phyloP scores from a whole-genome alignment of 768 basidiomycete species.

The Hygrophoropsis aurantiaca region DNA sequence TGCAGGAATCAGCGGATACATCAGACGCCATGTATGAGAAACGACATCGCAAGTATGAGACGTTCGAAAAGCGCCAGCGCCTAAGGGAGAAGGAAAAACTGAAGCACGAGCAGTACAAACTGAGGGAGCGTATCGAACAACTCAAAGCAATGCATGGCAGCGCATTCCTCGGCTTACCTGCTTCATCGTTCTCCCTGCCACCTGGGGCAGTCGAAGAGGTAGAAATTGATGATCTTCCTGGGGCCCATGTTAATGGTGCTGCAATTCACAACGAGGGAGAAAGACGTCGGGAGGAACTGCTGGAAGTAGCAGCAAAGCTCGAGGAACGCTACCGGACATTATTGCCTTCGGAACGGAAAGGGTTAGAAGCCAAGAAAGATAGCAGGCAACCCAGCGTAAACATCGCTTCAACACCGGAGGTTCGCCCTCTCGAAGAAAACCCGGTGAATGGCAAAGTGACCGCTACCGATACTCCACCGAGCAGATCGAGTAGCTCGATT shows the following conservation, averaged over 20 bases:
- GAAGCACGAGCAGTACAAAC: constrained; percentile 88
- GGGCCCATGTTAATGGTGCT: constrained; percentile 36
- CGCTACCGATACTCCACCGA: constrained; percentile 9
- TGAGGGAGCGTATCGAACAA: constrained; percentile 87
- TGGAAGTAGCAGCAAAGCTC: constrained; percentile 61
- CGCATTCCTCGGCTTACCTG: constrained; percentile 65
- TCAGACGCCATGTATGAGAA: constrained; percentile 81
- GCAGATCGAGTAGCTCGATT: constrained; percentile 20
- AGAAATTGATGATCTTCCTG: constrained; percentile 29
- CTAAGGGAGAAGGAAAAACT: constrained; percentile 90
- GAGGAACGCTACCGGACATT: constrained; percentile 77
- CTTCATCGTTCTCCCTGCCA: constrained; percentile 51
- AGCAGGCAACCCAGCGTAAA: constrained; percentile 15
- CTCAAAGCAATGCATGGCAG: constrained; percentile 69
- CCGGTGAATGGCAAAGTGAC: constrained; percentile 8
- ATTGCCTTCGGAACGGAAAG: constrained; percentile 61
- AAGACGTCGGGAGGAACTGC: constrained; percentile 70
- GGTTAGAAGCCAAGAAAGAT: constrained; percentile 29
- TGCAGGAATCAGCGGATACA: constrained; percentile 59
- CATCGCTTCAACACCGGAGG: constrained; percentile 14
- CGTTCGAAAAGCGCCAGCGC: constrained; percentile 81
- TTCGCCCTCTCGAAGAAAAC: constrained; percentile 14
- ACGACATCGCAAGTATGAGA: constrained; percentile 84
- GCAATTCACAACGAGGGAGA: constrained; percentile 62
- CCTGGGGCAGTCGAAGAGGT: constrained; percentile 21